Evolutionary conservation across 148 eudicot species (phyloP).

Genomic region (Silene conica): DNA sequence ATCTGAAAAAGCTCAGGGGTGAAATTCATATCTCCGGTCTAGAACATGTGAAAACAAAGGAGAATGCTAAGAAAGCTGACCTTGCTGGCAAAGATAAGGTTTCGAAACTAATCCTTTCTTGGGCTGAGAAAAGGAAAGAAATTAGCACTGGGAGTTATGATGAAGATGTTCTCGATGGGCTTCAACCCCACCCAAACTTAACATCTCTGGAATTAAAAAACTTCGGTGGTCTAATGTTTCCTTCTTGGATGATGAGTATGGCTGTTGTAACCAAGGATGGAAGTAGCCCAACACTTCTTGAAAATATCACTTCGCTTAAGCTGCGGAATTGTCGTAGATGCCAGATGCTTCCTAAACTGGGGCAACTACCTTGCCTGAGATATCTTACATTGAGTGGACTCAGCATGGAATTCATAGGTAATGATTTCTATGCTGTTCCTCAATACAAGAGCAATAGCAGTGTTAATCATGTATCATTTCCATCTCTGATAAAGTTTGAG

Average conservation of each 20-base stretch:
- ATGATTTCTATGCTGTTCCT: background rate
- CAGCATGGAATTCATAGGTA: background rate
- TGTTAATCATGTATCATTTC: background rate
- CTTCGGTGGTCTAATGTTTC: slow-evolving; percentile 3
- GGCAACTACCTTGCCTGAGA: slow-evolving; percentile 1
- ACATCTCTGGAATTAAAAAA: background rate
- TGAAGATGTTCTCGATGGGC: slow-evolving; percentile 10
- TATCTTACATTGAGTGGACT: background rate
- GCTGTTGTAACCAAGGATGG: background rate
- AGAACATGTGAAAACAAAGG: slow-evolving; percentile 12
- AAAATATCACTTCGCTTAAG: background rate
- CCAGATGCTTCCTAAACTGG: background rate
- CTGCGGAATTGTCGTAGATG: background rate
- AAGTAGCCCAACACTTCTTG: background rate
- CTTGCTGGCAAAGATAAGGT: background rate
- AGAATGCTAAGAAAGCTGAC: slow-evolving; percentile 14
- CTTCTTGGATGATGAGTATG: slow-evolving; percentile 14
- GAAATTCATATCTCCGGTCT: slow-evolving; percentile 9
- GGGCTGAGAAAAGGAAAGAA: background rate
- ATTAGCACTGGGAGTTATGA: background rate
- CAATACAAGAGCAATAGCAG: background rate
- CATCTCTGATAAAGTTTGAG: background rate
- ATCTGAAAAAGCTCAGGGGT: slow-evolving; percentile 13
- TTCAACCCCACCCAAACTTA: slow-evolving; percentile 4
- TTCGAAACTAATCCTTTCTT: background rate